A percentile compares a stretch with the other conserved stretches of the same genome.
These are phyloP conservation scores for Boletus subcaerulescens DNA, from an alignment of 768 basidiomycete species.

Conservation along the genomic window DNA sequence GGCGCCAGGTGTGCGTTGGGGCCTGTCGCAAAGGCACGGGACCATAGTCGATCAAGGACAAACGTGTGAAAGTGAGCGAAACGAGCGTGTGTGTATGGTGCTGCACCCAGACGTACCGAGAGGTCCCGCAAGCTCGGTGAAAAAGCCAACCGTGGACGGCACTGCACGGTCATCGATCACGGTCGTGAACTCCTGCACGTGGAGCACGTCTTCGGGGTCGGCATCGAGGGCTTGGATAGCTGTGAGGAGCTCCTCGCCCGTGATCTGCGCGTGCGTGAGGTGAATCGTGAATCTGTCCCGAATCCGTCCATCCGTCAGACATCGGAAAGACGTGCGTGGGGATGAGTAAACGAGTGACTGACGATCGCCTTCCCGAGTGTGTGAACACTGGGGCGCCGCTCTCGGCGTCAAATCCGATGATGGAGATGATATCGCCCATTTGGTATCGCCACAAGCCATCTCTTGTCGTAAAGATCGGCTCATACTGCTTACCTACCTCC, in stretches of 20 bases:
- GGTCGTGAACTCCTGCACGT: constrained; percentile 17
- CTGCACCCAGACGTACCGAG: constrained; percentile 5
- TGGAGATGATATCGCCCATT: constrained; percentile 17
- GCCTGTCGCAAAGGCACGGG: constrained; percentile 1
- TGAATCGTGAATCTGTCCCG: constrained; percentile 6
- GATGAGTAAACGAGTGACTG: neutral
- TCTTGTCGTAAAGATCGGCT: constrained; percentile 19
- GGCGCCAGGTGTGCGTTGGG: neutral
- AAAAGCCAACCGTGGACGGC: constrained; percentile 9
- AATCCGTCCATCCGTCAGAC: too few relatives aligned
- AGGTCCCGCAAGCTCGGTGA: constrained; percentile 11
- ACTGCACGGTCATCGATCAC: constrained; percentile 11
- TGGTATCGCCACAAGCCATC: constrained; percentile 26
- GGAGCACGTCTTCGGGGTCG: constrained; percentile 1
- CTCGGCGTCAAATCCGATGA: constrained; percentile 16
- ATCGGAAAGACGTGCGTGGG: neutral
- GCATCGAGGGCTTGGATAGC: neutral
- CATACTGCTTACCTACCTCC: constrained; percentile 17
- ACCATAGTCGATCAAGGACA: too few relatives aligned
- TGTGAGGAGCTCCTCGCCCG: constrained; percentile 8
- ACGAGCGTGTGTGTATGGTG: too few relatives aligned
- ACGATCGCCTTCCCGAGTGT: constrained; percentile 16
- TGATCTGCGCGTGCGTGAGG: constrained; percentile 1
- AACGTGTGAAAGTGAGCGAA: neutral
- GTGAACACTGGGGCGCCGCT: constrained; percentile 10